Percentiles rank a stretch among this genome's conserved stretches.
These are phyloP conservation scores for Backusella tuberculispora DNA, from an alignment of 192 early-diverging fungal genomes.

Conservation along the genomic window DNA sequence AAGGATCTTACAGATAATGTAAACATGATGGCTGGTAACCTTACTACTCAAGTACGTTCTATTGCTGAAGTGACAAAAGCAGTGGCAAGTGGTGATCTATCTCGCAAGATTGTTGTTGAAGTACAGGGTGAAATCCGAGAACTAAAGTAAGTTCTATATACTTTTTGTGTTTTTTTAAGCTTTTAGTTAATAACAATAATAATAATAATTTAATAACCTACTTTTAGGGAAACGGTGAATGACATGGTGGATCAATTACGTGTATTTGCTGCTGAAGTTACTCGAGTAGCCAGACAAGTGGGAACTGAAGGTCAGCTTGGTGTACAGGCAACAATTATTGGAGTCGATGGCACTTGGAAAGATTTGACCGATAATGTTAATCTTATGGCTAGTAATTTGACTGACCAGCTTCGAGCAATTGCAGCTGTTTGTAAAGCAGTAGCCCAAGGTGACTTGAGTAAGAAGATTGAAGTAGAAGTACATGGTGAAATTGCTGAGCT, in stretches of 20 bases:
- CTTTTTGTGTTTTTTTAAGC: neutral
- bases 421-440: constrained; percentile 57
- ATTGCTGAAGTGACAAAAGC: constrained; percentile 18
- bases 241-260: constrained; percentile 59
- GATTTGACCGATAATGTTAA: constrained; percentile 62
- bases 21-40: constrained; percentile 16
- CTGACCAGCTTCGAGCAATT: constrained; percentile 57
- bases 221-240: constrained; percentile 35
- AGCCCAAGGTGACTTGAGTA: constrained; percentile 50
- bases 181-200: neutral
- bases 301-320: constrained; percentile 63
- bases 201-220: too few relatives aligned
- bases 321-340: constrained; percentile 63
- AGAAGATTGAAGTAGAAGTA: constrained; percentile 54
- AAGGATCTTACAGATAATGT: constrained; percentile 14
- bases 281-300: constrained; percentile 61
- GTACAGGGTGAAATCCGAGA: constrained; percentile 7
- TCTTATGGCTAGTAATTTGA: constrained; percentile 59
- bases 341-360: constrained; percentile 57
- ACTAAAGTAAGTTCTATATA: neutral
- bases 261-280: constrained; percentile 61
- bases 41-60: constrained; percentile 17
- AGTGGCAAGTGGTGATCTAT: constrained; percentile 5
- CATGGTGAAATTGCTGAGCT: constrained; percentile 61
- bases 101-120: constrained; percentile 8